These are phyloP conservation scores for Ceratocystis smalleyi DNA, from an alignment of 2,329 filamentous ascomycete genomes.

Conservation along the genomic window DNA sequence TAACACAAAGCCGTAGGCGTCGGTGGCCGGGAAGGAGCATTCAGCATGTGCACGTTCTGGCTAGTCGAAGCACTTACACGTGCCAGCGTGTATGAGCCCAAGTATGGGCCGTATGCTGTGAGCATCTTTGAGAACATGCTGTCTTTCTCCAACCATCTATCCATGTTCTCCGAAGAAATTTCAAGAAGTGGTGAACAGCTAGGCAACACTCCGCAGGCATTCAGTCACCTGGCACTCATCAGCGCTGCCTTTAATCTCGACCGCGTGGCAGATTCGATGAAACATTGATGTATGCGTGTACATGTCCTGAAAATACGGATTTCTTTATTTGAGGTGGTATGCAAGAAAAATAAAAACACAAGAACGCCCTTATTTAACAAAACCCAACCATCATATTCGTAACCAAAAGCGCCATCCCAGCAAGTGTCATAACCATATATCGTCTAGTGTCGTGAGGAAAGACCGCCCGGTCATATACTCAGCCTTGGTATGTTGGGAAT, in stretches of 20 bases:
- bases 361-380: neutral
- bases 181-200: slow-evolving; percentile 59
- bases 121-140: slow-evolving; percentile 67
- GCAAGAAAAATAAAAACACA: neutral
- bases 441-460: neutral
- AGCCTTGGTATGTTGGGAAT: neutral
- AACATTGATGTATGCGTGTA: neutral
- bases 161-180: slow-evolving; percentile 70
- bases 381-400: slow-evolving; percentile 9
- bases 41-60: slow-evolving; percentile 75
- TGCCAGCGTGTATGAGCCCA: slow-evolving; percentile 48
- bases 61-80: slow-evolving; percentile 63
- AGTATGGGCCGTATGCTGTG: slow-evolving; percentile 45
- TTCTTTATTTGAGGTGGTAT: neutral
- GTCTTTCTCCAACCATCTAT: slow-evolving; percentile 58
- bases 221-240: slow-evolving; percentile 60
- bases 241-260: slow-evolving; percentile 65
- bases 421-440: neutral
- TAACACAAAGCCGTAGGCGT: slow-evolving; percentile 35
- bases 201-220: slow-evolving; percentile 66
- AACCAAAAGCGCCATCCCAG: neutral
- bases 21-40: slow-evolving; percentile 58
- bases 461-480: neutral
- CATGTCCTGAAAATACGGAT: neutral
- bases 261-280: slow-evolving; percentile 26